Evolutionary conservation across 805 yeast species (phyloP), one percentile per base, ranked within the genome.

Genomic region (Candida boleticola): DNA sequence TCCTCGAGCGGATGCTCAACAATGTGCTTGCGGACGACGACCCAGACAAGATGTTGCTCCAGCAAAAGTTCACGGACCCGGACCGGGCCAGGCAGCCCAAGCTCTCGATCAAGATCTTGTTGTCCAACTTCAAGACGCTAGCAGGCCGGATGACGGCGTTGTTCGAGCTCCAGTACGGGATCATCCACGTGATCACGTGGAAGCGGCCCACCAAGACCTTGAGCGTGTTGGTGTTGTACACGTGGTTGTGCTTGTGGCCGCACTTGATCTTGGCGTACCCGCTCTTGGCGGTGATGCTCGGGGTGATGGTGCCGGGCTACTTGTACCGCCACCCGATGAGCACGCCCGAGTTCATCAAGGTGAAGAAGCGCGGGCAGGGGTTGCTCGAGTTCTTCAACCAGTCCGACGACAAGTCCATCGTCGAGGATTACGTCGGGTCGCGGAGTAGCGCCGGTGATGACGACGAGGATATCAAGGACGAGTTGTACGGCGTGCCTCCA

Each of bases 211-310:
- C 85, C 0, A 74, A 79, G 46, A 89, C 97, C 0, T 48, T 89
- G 4, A 68, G 83, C 0, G 57, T 68, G 18, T 61, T 88, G 41
- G 64, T 83, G 4, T 47, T 80, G 1, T 82, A 84, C 49, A 82
- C 96, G 0, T 71, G 80, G 45, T 65, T 82, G 1, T 85, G 93
- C 52, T 60, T 83, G 27, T 76, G 85, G 64, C 96, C 96, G 0
- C 80, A 80, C 55, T 60, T 85, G 38, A 65, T 87, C 10, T 60
- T 85, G 29, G 71, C 80, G 1, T 68, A 82, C 25, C 97, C 97
- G 0, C 51, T 83, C 29, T 45, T 83, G 1, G 71, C 68, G 37
- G 36, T 86, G 3, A 51, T 84, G 23, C 67, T 74, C 42, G 82
- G 80, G 1, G 65, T 83, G 3, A 72, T 89, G 66, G 65, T 84